Evolutionary conservation across 306 rosid species (phyloP).

Genomic region (Cajanus cajan): DNA sequence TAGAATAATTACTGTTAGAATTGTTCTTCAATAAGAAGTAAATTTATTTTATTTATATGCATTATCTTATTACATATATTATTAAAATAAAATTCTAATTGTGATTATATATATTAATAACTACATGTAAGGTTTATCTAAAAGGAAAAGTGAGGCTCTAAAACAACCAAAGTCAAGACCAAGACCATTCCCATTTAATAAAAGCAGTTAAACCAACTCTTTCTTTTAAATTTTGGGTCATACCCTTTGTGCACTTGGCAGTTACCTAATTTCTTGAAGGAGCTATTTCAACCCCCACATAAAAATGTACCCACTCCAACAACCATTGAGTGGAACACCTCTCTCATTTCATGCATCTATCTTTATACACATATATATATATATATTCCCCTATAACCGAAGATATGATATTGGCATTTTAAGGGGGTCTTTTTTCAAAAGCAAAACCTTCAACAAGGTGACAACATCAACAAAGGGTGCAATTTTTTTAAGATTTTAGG

Average conservation of each 20-base stretch:
- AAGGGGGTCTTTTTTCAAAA: background rate
- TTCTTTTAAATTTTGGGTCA: conserved; percentile 8
- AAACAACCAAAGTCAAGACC: conserved; percentile 23
- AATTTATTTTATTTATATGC: too few species aligned
- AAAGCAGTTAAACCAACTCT: conserved; percentile 47
- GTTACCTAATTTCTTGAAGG: conserved; percentile 30
- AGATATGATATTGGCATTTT: background rate
- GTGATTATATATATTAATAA: too few species aligned
- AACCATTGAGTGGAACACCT: background rate
- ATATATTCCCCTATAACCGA: background rate
- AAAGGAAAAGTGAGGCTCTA: background rate
- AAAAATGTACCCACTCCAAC: conserved; percentile 28
- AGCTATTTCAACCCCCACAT: conserved; percentile 32
- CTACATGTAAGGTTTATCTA: too few species aligned
- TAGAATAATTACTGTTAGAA: too few species aligned
- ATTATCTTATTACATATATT: too few species aligned
- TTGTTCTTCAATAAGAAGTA: too few species aligned
- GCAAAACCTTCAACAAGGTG: background rate
- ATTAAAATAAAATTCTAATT: too few species aligned
- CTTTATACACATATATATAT: background rate
- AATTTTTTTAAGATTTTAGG: background rate
- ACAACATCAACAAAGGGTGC: background rate
- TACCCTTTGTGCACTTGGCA: conserved; percentile 15
- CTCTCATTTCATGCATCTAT: background rate
- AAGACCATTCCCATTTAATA: conserved; percentile 26